These are phyloP conservation scores for Ascocoryne sarcoides DNA, from an alignment of 2,329 filamentous ascomycete species.

Conservation along the genomic window DNA sequence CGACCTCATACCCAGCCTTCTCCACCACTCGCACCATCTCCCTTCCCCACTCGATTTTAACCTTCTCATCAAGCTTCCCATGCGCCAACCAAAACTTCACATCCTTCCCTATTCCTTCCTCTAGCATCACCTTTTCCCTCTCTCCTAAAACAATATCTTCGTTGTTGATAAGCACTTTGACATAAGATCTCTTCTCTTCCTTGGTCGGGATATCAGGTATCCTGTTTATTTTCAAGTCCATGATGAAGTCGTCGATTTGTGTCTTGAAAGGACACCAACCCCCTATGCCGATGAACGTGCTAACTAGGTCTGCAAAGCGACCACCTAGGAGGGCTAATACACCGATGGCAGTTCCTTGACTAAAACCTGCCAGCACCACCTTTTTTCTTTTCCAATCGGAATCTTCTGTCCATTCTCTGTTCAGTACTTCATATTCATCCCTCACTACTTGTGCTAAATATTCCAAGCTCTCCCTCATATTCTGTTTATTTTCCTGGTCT, in stretches of 20 bases:
- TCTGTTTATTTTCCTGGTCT: not conserved
- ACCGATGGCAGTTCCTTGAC: slow-evolving; percentile 17
- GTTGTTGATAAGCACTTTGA: not conserved
- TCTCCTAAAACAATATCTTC: not conserved
- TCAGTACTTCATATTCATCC: slow-evolving; percentile 4
- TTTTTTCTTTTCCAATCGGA: not conserved
- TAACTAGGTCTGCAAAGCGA: slow-evolving; percentile 13
- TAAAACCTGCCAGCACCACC: slow-evolving; percentile 15
- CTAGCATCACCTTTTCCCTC: not conserved
- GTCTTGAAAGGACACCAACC: slow-evolving; percentile 18
- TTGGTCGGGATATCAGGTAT: too few species aligned
- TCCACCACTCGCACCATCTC: slow-evolving; percentile 4
- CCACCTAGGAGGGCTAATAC: slow-evolving; percentile 3
- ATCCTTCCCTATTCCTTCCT: not conserved
- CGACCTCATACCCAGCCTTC: not conserved
- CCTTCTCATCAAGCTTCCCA: slow-evolving; percentile 16
- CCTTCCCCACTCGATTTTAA: slow-evolving; percentile 13
- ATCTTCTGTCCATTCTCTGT: not conserved
- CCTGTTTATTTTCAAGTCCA: not conserved
- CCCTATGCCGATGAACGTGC: slow-evolving; percentile 12
- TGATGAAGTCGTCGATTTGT: slow-evolving; percentile 3
- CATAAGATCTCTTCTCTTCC: too few species aligned
- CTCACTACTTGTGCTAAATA: slow-evolving; percentile 11
- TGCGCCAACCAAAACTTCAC: slow-evolving; percentile 3
- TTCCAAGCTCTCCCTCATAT: slow-evolving; percentile 2